Evolutionary conservation across 257 asterid genomes (phyloP), one percentile per base, ranked within the genome.

Genomic region (Gentiana macrophylla): DNA sequence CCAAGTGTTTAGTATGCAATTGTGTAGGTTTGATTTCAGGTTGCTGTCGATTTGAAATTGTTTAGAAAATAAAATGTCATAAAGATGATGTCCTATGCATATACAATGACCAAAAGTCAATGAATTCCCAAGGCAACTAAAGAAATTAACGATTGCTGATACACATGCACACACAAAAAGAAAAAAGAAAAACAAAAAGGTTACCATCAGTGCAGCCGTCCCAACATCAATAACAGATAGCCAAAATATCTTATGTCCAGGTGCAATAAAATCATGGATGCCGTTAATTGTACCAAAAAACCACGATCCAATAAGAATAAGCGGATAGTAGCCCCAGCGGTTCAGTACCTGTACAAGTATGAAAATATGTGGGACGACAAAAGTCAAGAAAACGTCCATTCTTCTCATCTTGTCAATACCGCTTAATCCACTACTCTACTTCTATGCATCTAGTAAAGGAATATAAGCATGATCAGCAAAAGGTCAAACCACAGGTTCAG

Each of bases 291-390:
- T 88, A 66, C 94, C 99, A 43, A 92, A 92, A 77, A 80, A 85
- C 95, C 99, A 88, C 7, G 99, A 88, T 10, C 94, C 99, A 46
- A 92, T 92, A 35, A 92, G 86, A 72, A 92, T 88, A 59, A 92
- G 94, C 32, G 99, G 97, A 70, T 92, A 85, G 79, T 92, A 92
- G 56, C 99, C 97, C 97, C 99, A 92, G 62, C 94, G 81, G 60
- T 80, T 88, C 55, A 88, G 67, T n/a, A 84, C 97, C 99, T 92
- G 82, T 62, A 52, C 5, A 66, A 55, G 62, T 53, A 38, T 53
- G 44, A 8, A 52, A 50, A 12, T 33, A 0, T 49, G 48, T 10
- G 50, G 12, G 53, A 15, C 43, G 46, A 57, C 36, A 36, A 2
- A 55, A 60, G 62, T 35, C 35, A 53, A 55, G 8, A 12, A 37